Conservation (phyloP, 2,329 filamentous ascomycete genomes). For the Diaporthe nobilis region DNA sequence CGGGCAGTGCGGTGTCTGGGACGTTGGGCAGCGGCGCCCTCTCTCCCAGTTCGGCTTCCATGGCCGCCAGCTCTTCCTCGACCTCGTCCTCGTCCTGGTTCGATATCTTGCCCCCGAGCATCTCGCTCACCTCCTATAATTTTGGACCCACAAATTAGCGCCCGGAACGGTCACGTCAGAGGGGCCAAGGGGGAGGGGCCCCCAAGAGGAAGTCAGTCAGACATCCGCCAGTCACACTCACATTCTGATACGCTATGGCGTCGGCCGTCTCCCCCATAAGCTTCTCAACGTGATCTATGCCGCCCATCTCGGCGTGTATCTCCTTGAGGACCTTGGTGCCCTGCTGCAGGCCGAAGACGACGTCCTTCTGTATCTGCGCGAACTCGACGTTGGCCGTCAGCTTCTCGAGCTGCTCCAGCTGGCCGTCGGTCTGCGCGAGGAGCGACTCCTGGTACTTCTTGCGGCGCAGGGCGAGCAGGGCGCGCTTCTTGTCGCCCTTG, state of each 20-base stretch:
- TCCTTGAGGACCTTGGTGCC: slow-evolving; percentile 90
- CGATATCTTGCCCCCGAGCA: slow-evolving; percentile 89
- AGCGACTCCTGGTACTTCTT: slow-evolving; percentile 98
- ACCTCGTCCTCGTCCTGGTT: slow-evolving; percentile 98
- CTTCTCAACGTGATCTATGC: slow-evolving; percentile 93
- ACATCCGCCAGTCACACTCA: slow-evolving; percentile 54
- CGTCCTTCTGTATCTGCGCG: slow-evolving; percentile 95
- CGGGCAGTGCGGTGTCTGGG: slow-evolving; percentile 47
- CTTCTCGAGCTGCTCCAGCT: slow-evolving; percentile 94
- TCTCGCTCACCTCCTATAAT: slow-evolving; percentile 87
- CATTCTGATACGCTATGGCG: slow-evolving; percentile 91
- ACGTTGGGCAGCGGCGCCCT: slow-evolving; percentile 46
- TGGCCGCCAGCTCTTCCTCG: slow-evolving; percentile 89
- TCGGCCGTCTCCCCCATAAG: slow-evolving; percentile 94
- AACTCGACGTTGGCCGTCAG: slow-evolving; percentile 94
- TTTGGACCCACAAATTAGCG: slow-evolving; percentile 25
- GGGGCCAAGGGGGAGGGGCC: neutral
- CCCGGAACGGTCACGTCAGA: neutral
- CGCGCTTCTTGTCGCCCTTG: slow-evolving; percentile 83
- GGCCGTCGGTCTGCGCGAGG: slow-evolving; percentile 88
- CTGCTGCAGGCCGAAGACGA: slow-evolving; percentile 92
- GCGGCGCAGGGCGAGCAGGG: slow-evolving; percentile 88
- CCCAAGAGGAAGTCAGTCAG: neutral
- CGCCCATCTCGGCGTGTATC: slow-evolving; percentile 96
- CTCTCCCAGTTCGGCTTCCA: slow-evolving; percentile 73